Evolutionary conservation across 805 yeast genomes (phyloP).

Genomic region (Ogataea nakhonphanomensis): DNA sequence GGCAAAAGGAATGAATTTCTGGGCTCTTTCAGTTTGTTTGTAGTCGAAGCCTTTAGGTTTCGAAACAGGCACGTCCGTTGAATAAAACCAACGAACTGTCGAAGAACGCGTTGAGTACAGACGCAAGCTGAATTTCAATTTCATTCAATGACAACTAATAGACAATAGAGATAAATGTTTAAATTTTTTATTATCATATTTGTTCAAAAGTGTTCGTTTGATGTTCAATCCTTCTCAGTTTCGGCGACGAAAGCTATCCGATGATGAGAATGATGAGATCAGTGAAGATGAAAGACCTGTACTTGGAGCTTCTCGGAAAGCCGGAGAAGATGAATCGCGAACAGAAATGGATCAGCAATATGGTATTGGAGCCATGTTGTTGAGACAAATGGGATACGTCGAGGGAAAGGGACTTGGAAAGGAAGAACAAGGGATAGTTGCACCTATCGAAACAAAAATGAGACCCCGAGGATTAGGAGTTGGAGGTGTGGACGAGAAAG

Average conservation of each 20-base stretch:
- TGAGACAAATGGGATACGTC: slow-evolving; percentile 83
- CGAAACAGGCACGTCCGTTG: slow-evolving; percentile 69
- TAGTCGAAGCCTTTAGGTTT: slow-evolving; percentile 65
- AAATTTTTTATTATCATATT: neutral
- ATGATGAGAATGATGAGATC: slow-evolving; percentile 1
- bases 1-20: slow-evolving; percentile 66
- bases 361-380: slow-evolving; percentile 80
- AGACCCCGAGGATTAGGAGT: slow-evolving; percentile 72
- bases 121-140: neutral
- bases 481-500: slow-evolving; percentile 53
- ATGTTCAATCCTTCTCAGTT: slow-evolving; percentile 9
- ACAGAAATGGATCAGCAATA: slow-evolving; percentile 35
- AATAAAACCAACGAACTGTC: slow-evolving; percentile 64
- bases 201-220: neutral
- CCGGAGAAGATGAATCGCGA: neutral
- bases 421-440: slow-evolving; percentile 64
- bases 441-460: slow-evolving; percentile 71
- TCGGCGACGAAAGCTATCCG: slow-evolving; percentile 4
- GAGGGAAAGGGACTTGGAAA: slow-evolving; percentile 85
- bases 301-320: neutral
- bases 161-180: neutral
- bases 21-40: slow-evolving; percentile 46
- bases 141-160: slow-evolving; percentile 1
- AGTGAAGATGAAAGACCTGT: slow-evolving; percentile 6
- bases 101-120: slow-evolving; percentile 1